phyloP scores from a whole-genome alignment of 352 stramenopile species.

The Phytophthora megakarya region DNA sequence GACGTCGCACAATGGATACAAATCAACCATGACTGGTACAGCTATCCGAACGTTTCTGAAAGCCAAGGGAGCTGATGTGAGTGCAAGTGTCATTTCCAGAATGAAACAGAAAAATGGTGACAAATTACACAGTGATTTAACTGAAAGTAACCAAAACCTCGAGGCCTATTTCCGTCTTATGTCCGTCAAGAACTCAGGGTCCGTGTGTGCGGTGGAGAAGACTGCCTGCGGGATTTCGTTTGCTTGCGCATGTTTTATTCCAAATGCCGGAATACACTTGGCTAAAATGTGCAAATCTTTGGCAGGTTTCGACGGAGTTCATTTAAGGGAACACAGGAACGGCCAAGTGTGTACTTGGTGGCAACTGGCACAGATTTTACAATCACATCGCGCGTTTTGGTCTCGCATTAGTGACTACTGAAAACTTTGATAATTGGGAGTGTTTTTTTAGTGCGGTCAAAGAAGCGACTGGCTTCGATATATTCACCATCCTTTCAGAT shows the following conservation, averaged over 20 bases:
- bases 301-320: slow-evolving; percentile 24
- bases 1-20: background rate
- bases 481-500: background rate
- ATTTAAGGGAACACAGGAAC: slow-evolving; percentile 34
- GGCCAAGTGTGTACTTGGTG: too few relatives aligned
- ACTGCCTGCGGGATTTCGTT: background rate
- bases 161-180: background rate
- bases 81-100: background rate
- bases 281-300: background rate
- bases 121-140: slow-evolving; percentile 3
- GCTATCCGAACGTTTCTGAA: background rate
- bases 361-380: slow-evolving; percentile 25
- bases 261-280: background rate
- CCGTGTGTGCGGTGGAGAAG: background rate
- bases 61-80: background rate
- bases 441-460: slow-evolving; percentile 18
- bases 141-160: background rate
- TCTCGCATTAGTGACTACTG: slow-evolving; percentile 12
- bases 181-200: background rate
- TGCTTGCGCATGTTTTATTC: slow-evolving; percentile 6
- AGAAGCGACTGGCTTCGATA: background rate
- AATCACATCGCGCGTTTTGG: slow-evolving; percentile 34
- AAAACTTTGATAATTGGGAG: slow-evolving; percentile 29
- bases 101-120: slow-evolving; percentile 12
- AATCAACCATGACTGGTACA: background rate